Conservation (phyloP, 2,329 filamentous ascomycete genomes). For the Epichloe scottii region DNA sequence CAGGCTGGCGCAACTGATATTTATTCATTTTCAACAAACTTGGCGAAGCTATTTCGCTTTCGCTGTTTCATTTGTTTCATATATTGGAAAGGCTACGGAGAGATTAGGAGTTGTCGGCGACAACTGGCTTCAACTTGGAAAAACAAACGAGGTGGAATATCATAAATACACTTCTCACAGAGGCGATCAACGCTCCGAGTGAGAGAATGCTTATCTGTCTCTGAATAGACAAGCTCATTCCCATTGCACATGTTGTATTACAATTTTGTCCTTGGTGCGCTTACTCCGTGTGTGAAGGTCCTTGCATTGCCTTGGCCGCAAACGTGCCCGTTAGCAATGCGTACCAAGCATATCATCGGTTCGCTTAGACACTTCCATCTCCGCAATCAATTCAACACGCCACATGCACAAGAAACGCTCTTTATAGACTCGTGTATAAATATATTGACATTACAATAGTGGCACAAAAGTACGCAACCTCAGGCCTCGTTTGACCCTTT, state of each 20-base stretch:
- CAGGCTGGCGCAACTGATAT: slow-evolving; percentile 12
- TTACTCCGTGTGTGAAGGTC: background rate
- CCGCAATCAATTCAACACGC: too few species aligned
- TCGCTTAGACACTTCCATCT: too few species aligned
- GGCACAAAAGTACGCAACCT: background rate
- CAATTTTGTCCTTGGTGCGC: background rate
- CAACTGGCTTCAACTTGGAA: slow-evolving; percentile 5
- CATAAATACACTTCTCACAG: background rate
- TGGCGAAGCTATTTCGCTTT: slow-evolving; percentile 1
- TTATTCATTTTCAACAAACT: slow-evolving; percentile 1
- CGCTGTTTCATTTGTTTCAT: background rate
- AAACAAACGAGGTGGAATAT: background rate
- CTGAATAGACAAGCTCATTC: background rate
- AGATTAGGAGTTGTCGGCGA: slow-evolving; percentile 9
- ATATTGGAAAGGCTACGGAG: background rate
- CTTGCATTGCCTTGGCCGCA: background rate
- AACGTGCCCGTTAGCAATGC: too few species aligned
- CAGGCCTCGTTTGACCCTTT: background rate
- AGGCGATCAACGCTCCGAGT: slow-evolving; percentile 10
- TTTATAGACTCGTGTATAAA: too few species aligned
- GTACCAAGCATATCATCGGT: too few species aligned
- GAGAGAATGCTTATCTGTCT: background rate
- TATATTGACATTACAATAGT: background rate
- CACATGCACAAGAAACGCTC: too few species aligned
- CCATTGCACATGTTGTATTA: background rate